Conservation (phyloP, 2,329 filamentous ascomycete genomes). For the Pochonia chlamydosporia region DNA sequence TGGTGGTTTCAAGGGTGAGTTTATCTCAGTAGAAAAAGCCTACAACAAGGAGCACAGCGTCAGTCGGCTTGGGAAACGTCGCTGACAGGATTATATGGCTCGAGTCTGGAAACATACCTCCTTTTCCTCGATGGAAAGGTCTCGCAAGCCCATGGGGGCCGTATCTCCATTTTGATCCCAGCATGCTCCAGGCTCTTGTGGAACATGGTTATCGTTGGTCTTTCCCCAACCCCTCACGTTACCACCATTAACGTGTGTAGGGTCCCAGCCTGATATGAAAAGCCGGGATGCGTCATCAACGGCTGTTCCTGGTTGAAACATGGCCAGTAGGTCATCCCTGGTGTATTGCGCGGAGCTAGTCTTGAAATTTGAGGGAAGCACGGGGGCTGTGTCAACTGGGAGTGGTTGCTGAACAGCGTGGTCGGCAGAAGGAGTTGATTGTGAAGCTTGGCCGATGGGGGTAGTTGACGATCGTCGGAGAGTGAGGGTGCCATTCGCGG, state of each 20-base stretch:
- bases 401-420: constrained; percentile 32
- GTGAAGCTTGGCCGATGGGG: constrained; percentile 37
- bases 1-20: constrained; percentile 85
- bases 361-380: constrained; percentile 25
- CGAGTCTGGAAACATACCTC: constrained; percentile 37
- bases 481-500: constrained; percentile 57
- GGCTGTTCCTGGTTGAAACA: constrained; percentile 54
- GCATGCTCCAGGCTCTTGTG: constrained; percentile 82
- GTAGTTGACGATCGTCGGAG: constrained; percentile 60
- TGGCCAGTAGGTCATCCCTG: constrained; percentile 70
- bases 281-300: constrained; percentile 54
- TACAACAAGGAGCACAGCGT: constrained; percentile 32
- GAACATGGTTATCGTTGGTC: constrained; percentile 63
- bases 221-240: constrained; percentile 69
- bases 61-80: neutral
- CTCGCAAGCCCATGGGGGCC: constrained; percentile 65
- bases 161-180: constrained; percentile 73
- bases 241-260: constrained; percentile 62
- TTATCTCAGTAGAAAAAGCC: constrained; percentile 81
- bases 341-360: constrained; percentile 58
- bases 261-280: constrained; percentile 74
- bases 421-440: constrained; percentile 29
- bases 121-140: constrained; percentile 60
- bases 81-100: neutral
- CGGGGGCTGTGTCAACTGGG: constrained; percentile 27